Conservation (phyloP, 2,329 filamentous ascomycete genomes). For the Knoxdaviesia capensis region DNA sequence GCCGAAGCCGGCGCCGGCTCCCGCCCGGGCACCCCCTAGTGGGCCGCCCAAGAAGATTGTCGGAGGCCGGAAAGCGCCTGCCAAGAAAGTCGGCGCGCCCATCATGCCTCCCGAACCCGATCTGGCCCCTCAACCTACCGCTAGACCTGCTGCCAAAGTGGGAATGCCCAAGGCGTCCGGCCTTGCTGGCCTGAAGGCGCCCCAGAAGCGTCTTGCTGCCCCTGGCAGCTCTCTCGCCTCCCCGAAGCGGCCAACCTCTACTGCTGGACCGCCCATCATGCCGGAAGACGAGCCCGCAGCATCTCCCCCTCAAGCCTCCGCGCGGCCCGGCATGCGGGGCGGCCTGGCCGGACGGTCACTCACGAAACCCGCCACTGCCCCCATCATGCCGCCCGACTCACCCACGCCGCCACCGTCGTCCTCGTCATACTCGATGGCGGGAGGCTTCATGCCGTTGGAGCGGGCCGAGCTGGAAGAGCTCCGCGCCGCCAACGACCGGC, state of each 20-base stretch:
- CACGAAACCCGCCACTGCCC: constrained; percentile 44
- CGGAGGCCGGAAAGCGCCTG: constrained; percentile 20
- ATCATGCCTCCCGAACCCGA: constrained; percentile 14
- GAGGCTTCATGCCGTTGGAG: constrained; percentile 56
- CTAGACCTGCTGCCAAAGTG: constrained; percentile 31
- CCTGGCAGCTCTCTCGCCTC: constrained; percentile 26
- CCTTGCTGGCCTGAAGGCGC: constrained; percentile 36
- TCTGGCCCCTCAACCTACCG: constrained; percentile 35
- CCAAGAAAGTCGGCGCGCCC: constrained; percentile 24
- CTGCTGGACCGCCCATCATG: constrained; percentile 24
- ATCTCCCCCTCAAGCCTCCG: constrained; percentile 37
- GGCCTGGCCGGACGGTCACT: constrained; percentile 75
- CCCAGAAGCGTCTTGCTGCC: constrained; percentile 32
- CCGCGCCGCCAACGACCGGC: constrained; percentile 60
- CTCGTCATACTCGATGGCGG: not conserved
- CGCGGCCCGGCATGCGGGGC: constrained; percentile 47
- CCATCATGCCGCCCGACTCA: constrained; percentile 30
- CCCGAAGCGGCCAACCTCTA: constrained; percentile 27
- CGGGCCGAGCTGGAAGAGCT: constrained; percentile 84
- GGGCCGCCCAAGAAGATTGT: constrained; percentile 25
- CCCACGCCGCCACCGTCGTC: constrained; percentile 31
- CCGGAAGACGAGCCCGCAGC: constrained; percentile 37
- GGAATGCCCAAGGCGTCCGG: constrained; percentile 32
- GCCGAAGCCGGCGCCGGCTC: constrained; percentile 55
- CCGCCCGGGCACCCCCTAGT: constrained; percentile 23